Evolutionary conservation across 2,329 filamentous ascomycete species (phyloP).

Genomic region (Pseudogymnoascus sp.): DNA sequence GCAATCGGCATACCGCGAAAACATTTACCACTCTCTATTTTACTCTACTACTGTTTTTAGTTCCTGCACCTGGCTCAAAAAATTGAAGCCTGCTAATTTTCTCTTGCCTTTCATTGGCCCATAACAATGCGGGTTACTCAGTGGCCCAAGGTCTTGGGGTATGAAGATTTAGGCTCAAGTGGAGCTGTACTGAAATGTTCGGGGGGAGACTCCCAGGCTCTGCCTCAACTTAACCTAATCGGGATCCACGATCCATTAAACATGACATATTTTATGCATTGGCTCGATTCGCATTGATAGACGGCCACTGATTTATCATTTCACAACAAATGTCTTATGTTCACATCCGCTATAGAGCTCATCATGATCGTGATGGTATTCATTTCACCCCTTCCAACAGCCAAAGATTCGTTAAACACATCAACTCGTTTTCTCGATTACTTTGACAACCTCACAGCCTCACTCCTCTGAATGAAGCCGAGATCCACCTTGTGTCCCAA

Average conservation of each 20-base stretch:
- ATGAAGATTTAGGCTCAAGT: conserved; percentile 8
- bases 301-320: not conserved
- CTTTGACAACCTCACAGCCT: conserved; percentile 66
- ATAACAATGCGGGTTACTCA: not conserved
- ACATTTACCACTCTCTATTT: not conserved
- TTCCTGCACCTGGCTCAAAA: conserved; percentile 5
- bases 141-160: not conserved
- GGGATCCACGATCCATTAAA: not conserved
- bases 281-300: not conserved
- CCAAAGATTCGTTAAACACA: conserved; percentile 8
- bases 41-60: not conserved
- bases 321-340: not conserved
- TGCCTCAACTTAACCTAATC: conserved; percentile 6
- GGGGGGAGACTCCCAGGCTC: not conserved
- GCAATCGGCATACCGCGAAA: not conserved
- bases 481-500: conserved; percentile 94
- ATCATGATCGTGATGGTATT: conserved; percentile 7
- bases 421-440: conserved; percentile 49
- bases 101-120: not conserved
- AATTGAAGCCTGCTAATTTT: not conserved
- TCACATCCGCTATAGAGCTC: not conserved
- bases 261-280: not conserved
- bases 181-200: not conserved
- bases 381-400: not conserved
- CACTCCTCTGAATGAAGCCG: conserved; percentile 84